A percentile compares a stretch with the other conserved stretches of the same genome.
These are phyloP conservation scores for Ulota crispa DNA, from an alignment of 225 moss, liverwort and hornwort genomes.

Conservation along the genomic window DNA sequence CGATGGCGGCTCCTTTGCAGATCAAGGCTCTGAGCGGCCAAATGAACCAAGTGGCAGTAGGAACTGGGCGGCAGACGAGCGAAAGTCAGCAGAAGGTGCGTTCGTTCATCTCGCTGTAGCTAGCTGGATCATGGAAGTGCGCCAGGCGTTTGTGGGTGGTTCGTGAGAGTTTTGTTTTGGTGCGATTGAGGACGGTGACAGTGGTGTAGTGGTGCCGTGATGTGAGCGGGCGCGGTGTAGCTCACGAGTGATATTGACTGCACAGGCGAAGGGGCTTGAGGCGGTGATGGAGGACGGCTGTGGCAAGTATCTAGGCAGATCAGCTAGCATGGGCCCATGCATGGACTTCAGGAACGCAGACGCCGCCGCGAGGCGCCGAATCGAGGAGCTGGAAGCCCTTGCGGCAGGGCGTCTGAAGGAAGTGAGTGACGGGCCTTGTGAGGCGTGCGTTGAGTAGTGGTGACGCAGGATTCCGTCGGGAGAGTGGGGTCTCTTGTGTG, in stretches of 20 bases:
- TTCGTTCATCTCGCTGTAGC: not conserved
- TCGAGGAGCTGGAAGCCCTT: conserved; percentile 69
- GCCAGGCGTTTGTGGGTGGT: not conserved
- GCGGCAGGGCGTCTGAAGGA: conserved; percentile 79
- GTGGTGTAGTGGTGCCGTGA: not conserved
- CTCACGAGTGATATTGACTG: not conserved
- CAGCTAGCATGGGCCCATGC: conserved; percentile 52
- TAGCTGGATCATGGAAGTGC: not conserved
- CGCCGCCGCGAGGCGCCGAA: conserved; percentile 50
- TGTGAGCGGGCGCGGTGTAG: not conserved
- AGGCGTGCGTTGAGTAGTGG: not conserved
- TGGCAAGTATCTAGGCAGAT: conserved; percentile 29
- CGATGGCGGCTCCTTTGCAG: conserved; percentile 40
- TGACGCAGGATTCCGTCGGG: not conserved
- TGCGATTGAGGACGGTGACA: not conserved
- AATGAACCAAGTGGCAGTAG: conserved; percentile 44
- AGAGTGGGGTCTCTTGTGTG: not conserved
- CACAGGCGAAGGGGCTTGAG: conserved; percentile 71
- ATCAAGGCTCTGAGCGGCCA: conserved; percentile 56
- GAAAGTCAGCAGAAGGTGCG: conserved; percentile 65
- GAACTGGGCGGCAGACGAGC: conserved; percentile 51
- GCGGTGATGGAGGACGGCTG: conserved; percentile 50
- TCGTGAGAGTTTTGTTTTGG: not conserved
- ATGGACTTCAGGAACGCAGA: conserved; percentile 67
- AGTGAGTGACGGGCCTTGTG: conserved; percentile 30